Conservation (phyloP, 2,329 filamentous ascomycete species). For the Aureobasidium namibiae region DNA sequence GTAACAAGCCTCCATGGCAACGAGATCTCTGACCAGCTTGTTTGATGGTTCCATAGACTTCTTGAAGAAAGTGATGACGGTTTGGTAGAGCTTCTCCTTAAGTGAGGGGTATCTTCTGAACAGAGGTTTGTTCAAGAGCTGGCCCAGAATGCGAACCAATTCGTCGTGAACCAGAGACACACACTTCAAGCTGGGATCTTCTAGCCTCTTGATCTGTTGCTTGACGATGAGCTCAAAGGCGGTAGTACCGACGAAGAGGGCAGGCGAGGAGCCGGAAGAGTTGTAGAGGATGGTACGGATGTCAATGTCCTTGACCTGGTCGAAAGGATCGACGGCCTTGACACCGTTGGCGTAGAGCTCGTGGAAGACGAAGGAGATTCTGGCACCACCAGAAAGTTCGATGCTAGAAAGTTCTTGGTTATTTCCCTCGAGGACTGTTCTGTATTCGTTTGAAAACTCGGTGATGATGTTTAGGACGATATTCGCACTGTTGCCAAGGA, state of each 20-base stretch:
- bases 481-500: conserved; percentile 92
- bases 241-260: conserved; percentile 91
- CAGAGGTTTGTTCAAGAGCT: conserved; percentile 78
- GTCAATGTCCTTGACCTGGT: conserved; percentile 93
- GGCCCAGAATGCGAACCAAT: conserved; percentile 85
- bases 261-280: conserved; percentile 95
- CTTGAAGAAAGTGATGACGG: conserved; percentile 94
- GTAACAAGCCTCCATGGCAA: conserved; percentile 93
- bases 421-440: conserved; percentile 91
- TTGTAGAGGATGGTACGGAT: conserved; percentile 97
- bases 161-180: conserved; percentile 96
- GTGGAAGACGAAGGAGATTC: conserved; percentile 99
- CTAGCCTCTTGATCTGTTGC: conserved; percentile 92
- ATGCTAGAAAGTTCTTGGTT: conserved; percentile 91
- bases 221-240: conserved; percentile 99
- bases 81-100: conserved; percentile 93
- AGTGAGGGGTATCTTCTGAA: conserved; percentile 89
- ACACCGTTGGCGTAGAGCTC: conserved; percentile 96
- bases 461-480: conserved; percentile 98
- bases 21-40: conserved; percentile 88
- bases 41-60: conserved; percentile 97
- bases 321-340: conserved; percentile 96
- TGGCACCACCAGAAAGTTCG: conserved; percentile 89
- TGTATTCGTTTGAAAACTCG: conserved; percentile 96
- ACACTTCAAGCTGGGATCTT: conserved; percentile 96